These are phyloP conservation scores for Hyphodiscus sp. DNA, from an alignment of 2,329 filamentous ascomycete species.

Conservation along the genomic window DNA sequence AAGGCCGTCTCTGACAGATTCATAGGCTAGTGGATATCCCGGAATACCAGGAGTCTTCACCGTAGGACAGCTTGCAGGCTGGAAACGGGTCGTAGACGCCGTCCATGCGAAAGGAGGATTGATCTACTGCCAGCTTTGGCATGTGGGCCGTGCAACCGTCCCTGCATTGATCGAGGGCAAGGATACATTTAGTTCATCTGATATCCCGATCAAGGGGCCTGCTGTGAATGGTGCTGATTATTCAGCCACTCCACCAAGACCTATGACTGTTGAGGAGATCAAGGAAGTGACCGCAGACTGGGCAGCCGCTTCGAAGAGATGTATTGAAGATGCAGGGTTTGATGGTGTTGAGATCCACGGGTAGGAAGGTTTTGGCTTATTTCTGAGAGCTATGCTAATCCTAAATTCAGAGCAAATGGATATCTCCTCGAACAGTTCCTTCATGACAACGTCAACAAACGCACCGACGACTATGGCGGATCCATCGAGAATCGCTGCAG, in stretches of 20 bases:
- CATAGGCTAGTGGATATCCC: slow-evolving; percentile 39
- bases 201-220: slow-evolving; percentile 14
- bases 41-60: slow-evolving; percentile 51
- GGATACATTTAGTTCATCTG: slow-evolving; percentile 23
- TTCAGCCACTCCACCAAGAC: slow-evolving; percentile 29
- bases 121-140: slow-evolving; percentile 58
- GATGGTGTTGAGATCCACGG: slow-evolving; percentile 38
- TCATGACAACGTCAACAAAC: slow-evolving; percentile 46
- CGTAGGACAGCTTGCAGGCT: slow-evolving; percentile 44
- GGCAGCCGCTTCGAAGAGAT: slow-evolving; percentile 30
- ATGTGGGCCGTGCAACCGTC: slow-evolving; percentile 43
- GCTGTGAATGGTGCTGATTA: slow-evolving; percentile 12
- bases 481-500: slow-evolving; percentile 42
- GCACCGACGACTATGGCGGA: slow-evolving; percentile 46
- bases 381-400: too few relatives aligned
- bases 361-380: neutral
- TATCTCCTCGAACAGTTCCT: slow-evolving; percentile 52
- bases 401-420: slow-evolving; percentile 34
- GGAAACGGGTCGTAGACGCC: slow-evolving; percentile 52
- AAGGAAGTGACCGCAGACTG: slow-evolving; percentile 20
- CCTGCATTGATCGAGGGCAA: slow-evolving; percentile 30
- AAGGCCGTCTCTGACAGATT: slow-evolving; percentile 24
- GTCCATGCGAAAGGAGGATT: slow-evolving; percentile 56
- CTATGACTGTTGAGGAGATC: slow-evolving; percentile 31
- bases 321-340: slow-evolving; percentile 45